Evolutionary conservation across 2,329 filamentous ascomycete genomes (phyloP).

Genomic region (Trichoderma simmonsii): DNA sequence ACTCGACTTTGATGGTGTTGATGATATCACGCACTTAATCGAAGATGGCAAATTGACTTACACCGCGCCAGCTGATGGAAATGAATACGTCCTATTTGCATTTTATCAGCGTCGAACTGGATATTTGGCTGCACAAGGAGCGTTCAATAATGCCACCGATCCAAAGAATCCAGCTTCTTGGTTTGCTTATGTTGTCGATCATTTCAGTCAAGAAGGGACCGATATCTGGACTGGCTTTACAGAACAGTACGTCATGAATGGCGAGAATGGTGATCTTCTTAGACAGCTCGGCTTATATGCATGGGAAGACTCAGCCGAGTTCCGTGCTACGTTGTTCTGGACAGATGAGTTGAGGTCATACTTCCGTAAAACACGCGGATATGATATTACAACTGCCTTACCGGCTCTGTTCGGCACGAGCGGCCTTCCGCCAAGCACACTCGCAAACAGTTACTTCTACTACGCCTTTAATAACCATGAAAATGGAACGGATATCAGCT

Average conservation of each 20-base stretch:
- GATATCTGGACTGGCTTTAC: slow-evolving; percentile 1
- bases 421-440: neutral
- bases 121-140: slow-evolving; percentile 1
- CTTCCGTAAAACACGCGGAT: neutral
- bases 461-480: neutral
- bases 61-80: neutral
- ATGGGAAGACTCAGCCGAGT: slow-evolving; percentile 6
- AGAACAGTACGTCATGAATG: neutral
- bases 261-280: neutral
- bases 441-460: slow-evolving; percentile 11
- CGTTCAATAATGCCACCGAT: neutral
- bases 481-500: slow-evolving; percentile 4
- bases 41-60: neutral
- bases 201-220: neutral
- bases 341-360: neutral
- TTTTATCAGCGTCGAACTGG: slow-evolving; percentile 9
- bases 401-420: neutral
- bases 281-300: slow-evolving; percentile 1
- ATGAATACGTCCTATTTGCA: neutral
- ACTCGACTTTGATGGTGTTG: neutral
- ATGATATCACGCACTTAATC: neutral
- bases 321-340: neutral
- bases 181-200: slow-evolving; percentile 8
- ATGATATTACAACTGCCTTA: neutral
- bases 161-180: neutral